Percentiles rank a stretch among this genome's conserved stretches.
Conservation (phyloP, 768 basidiomycete genomes). For the Favolaschia claudopus region DNA sequence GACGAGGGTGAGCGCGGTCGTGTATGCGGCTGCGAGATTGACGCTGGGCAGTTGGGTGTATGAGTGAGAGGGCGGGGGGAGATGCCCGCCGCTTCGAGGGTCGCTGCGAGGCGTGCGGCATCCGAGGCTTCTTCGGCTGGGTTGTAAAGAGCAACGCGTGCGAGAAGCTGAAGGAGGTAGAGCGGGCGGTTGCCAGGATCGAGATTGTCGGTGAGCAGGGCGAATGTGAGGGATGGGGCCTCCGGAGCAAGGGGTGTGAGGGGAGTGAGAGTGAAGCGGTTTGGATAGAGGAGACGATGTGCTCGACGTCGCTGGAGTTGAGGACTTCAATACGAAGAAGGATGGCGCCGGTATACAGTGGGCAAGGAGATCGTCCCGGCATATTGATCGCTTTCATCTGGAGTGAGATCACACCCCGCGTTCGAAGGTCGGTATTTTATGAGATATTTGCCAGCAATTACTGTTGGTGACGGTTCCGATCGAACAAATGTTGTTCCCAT, state of each 20-base stretch:
- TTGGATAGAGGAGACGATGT: slow-evolving; percentile 2
- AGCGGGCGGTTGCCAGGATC: background rate
- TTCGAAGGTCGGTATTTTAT: slow-evolving; percentile 3
- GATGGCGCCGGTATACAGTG: background rate
- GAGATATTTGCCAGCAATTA: slow-evolving; percentile 12
- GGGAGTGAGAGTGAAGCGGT: background rate
- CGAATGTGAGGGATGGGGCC: background rate
- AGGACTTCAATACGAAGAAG: slow-evolving; percentile 11
- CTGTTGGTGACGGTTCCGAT: slow-evolving; percentile 9
- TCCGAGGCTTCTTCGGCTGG: background rate
- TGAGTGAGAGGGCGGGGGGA: background rate
- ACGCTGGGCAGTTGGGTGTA: slow-evolving; percentile 6
- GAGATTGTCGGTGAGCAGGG: background rate
- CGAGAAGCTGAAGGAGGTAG: slow-evolving; percentile 5
- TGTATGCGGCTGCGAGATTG: background rate
- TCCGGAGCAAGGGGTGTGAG: background rate
- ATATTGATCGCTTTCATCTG: background rate
- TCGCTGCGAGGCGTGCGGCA: background rate
- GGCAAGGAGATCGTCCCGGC: slow-evolving; percentile 19
- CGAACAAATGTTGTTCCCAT: slow-evolving; percentile 8
- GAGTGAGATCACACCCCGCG: slow-evolving; percentile 2
- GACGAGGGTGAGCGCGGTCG: background rate
- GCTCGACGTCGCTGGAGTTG: slow-evolving; percentile 6
- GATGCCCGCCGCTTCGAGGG: slow-evolving; percentile 3
- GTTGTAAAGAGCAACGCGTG: slow-evolving; percentile 7